Conservation (phyloP, 441 rosid species). For the Brassica balearica region DNA sequence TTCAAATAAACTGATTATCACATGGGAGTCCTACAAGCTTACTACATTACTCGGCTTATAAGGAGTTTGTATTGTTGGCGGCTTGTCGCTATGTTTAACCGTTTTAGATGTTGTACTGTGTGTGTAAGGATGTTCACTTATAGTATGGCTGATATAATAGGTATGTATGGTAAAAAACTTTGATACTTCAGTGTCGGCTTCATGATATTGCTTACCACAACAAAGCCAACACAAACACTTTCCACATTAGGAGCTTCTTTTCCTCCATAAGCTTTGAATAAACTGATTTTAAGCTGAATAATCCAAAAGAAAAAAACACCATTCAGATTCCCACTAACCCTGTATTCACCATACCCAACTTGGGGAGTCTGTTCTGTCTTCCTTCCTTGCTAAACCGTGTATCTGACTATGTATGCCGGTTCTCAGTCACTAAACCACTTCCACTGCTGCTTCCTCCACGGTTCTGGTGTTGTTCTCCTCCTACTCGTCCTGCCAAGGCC, state of each 20-base stretch:
- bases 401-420: constrained; percentile 47
- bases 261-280: constrained; percentile 31
- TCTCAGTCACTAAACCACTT: constrained; percentile 56
- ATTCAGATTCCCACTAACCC: constrained; percentile 20
- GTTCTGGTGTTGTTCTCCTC: constrained; percentile 78
- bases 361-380: constrained; percentile 18
- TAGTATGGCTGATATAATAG: too few relatives aligned
- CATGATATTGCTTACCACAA: constrained; percentile 43
- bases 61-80: too few relatives aligned
- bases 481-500: constrained; percentile 85
- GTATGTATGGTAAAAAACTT: not conserved
- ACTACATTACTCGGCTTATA: too few relatives aligned
- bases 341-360: constrained; percentile 45
- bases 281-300: constrained; percentile 35
- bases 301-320: constrained; percentile 17
- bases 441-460: constrained; percentile 70
- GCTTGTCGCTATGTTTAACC: too few relatives aligned
- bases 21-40: too few relatives aligned
- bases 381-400: constrained; percentile 33
- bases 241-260: constrained; percentile 38
- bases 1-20: not conserved
- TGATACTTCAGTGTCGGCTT: constrained; percentile 18
- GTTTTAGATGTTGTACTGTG: too few relatives aligned
- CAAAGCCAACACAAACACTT: constrained; percentile 45
- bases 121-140: too few relatives aligned